Evolutionary conservation across 1,284 basidiomycete species (phyloP).

Genomic region (Tylopilus sp.): DNA sequence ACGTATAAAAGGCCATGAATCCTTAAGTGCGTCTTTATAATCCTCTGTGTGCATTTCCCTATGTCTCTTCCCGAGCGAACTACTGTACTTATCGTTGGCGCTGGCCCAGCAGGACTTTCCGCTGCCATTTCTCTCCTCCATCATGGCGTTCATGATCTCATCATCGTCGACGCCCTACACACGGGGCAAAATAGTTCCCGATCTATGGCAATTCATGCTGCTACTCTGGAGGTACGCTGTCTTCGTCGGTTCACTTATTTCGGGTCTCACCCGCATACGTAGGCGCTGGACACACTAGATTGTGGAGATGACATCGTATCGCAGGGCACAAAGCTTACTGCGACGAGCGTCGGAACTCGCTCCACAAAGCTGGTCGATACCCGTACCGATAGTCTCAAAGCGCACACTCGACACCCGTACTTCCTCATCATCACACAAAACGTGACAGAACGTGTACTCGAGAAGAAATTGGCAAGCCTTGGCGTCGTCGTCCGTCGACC

Average conservation of each 20-base stretch:
- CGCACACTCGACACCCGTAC: slow-evolving; percentile 45
- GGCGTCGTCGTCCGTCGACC: slow-evolving; percentile 19
- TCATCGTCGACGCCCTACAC: slow-evolving; percentile 42
- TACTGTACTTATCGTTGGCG: slow-evolving; percentile 32
- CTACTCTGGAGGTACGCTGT: slow-evolving; percentile 37
- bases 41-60: background rate
- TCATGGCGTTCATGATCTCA: slow-evolving; percentile 40
- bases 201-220: slow-evolving; percentile 40
- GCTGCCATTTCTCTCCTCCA: slow-evolving; percentile 28
- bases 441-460: slow-evolving; percentile 37
- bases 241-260: background rate
- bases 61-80: slow-evolving; percentile 5
- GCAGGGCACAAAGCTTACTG: slow-evolving; percentile 35
- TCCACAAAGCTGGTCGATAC: slow-evolving; percentile 27
- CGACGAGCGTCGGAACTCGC: slow-evolving; percentile 34
- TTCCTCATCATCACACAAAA: slow-evolving; percentile 47
- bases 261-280: background rate
- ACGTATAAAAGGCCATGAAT: background rate
- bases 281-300: slow-evolving; percentile 45
- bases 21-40: background rate
- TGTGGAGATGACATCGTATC: slow-evolving; percentile 38
- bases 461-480: slow-evolving; percentile 32
- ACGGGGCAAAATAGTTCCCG: slow-evolving; percentile 35
- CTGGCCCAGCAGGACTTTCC: slow-evolving; percentile 26
- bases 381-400: slow-evolving; percentile 30